Base-by-base conservation (phyloP, 2,329 filamentous ascomycete genomes). In the Diaporthe sp. region DNA sequence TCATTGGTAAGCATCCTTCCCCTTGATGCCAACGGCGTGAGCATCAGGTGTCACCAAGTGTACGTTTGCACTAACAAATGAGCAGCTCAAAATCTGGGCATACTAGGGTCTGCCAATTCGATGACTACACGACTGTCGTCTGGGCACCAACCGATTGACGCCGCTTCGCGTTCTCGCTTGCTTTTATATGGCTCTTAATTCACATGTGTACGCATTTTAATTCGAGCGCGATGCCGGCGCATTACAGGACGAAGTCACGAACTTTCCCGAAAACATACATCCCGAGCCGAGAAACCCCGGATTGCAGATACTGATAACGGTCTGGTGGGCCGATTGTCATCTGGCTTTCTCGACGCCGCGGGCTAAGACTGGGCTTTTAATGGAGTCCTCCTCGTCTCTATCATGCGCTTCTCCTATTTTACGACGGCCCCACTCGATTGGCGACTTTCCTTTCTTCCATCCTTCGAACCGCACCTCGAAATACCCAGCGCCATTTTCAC, bases 1-100 rank as follows among this genome's bases (percentile, higher is more conserved):
- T 98, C 97, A 81, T 90, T 98, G 89, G 97, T 98, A 91, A 87
- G 95, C 90, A 13, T 72, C 55, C 8, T 73, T 47, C 7, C n/a
- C 52, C 6, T 19, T 33, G 33, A 10, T 22, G 45, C 15, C n/a
- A 40, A 15, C 28, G 5, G 0, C 19, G 13, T 55, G 60, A 6
- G 22, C 13, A 4, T 28, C 30, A 42, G 79, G 92, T 25, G 30
- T 2, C n/a, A 38, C n/a, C 22, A 58, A 30, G 10, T 28, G 42
- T 38, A 17, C 6, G 33, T 25, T 4, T 19, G 40, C 77, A 77
- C 82, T 85, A 81, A 86, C 82, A 75, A 73, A 71, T 66, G 60
- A 66, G 54, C 77, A 96, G 94, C 92, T 96, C 85, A 96, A 95
- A 90, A 92, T 96, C 84, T 96, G 94, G 94, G 94, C 94, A 77